These are phyloP conservation scores for Parasarocladium wereldwijsianum DNA, from an alignment of 2,329 filamentous ascomycete genomes.

Conservation along the genomic window DNA sequence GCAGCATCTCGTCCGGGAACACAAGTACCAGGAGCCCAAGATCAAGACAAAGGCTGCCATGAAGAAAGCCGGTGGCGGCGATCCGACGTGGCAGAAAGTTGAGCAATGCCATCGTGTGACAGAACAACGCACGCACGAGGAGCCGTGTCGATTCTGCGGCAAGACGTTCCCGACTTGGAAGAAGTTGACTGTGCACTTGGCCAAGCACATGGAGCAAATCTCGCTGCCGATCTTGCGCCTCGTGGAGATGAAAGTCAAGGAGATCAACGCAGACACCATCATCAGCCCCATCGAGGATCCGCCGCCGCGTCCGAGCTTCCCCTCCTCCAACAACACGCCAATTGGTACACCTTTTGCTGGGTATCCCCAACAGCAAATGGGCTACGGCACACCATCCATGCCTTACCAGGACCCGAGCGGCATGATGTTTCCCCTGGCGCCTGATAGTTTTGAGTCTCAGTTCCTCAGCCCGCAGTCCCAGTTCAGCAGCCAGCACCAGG, in stretches of 20 bases:
- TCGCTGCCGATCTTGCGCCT: slow-evolving; percentile 63
- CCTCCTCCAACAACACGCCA: slow-evolving; percentile 11
- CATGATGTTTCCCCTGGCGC: slow-evolving; percentile 9
- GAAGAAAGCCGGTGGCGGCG: slow-evolving; percentile 40
- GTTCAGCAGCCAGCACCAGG: not conserved
- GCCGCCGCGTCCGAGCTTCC: slow-evolving; percentile 21
- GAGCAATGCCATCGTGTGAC: slow-evolving; percentile 66
- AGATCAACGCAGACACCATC: slow-evolving; percentile 44
- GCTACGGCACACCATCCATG: slow-evolving; percentile 1
- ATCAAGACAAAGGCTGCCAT: slow-evolving; percentile 57
- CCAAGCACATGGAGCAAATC: slow-evolving; percentile 89
- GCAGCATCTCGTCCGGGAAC: slow-evolving; percentile 81
- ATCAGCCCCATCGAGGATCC: slow-evolving; percentile 53
- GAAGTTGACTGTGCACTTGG: slow-evolving; percentile 83
- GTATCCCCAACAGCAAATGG: not conserved
- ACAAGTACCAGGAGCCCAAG: slow-evolving; percentile 74
- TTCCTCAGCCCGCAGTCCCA: slow-evolving; percentile 1
- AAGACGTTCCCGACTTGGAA: slow-evolving; percentile 76
- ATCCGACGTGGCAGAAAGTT: slow-evolving; percentile 63
- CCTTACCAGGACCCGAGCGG: slow-evolving; percentile 1
- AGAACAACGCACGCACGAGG: slow-evolving; percentile 47
- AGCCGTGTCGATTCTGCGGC: slow-evolving; percentile 78
- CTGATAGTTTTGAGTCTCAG: slow-evolving; percentile 11
- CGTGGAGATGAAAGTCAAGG: slow-evolving; percentile 29
- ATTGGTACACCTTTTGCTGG: slow-evolving; percentile 4